Percentiles rank a stretch among this genome's conserved stretches.
Conservation (phyloP, 495 filamentous ascomycete genomes). For the Neurospora cerealis region DNA sequence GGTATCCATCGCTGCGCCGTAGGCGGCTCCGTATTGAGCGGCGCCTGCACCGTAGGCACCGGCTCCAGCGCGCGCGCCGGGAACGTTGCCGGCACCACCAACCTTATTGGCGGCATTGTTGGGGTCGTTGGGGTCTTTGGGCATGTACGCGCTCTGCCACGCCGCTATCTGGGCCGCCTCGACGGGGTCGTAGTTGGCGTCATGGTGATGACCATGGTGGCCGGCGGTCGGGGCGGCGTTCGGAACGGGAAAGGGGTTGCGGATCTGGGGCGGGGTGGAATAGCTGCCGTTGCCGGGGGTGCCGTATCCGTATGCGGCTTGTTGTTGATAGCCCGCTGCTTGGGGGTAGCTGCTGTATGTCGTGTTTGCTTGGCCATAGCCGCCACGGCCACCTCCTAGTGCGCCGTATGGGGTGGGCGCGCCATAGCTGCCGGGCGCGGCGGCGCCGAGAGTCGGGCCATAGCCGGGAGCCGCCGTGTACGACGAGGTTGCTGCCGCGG, state of each 20-base stretch:
- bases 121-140: constrained; percentile 35
- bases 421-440: constrained; percentile 28
- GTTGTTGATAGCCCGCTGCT: constrained; percentile 35
- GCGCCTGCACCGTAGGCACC: constrained; percentile 27
- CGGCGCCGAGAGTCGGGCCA: constrained; percentile 14
- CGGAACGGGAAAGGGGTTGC: constrained; percentile 75
- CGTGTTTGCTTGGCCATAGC: constrained; percentile 21
- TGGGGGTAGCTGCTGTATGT: constrained; percentile 38
- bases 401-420: constrained; percentile 25
- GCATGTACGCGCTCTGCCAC: constrained; percentile 88
- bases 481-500: constrained; percentile 5
- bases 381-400: constrained; percentile 20
- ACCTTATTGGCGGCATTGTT: constrained; percentile 9
- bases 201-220: not conserved
- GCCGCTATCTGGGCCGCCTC: constrained; percentile 89
- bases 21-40: constrained; percentile 10
- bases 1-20: constrained; percentile 9
- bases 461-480: constrained; percentile 14
- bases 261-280: constrained; percentile 59
- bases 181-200: constrained; percentile 57
- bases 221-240: constrained; percentile 29
- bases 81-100: constrained; percentile 13
- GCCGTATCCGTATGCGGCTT: constrained; percentile 18
- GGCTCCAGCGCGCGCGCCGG: constrained; percentile 14
- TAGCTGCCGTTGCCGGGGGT: constrained; percentile 27